Evolutionary conservation across 768 basidiomycete species (phyloP).

Genomic region (Jaapia argillacea): DNA sequence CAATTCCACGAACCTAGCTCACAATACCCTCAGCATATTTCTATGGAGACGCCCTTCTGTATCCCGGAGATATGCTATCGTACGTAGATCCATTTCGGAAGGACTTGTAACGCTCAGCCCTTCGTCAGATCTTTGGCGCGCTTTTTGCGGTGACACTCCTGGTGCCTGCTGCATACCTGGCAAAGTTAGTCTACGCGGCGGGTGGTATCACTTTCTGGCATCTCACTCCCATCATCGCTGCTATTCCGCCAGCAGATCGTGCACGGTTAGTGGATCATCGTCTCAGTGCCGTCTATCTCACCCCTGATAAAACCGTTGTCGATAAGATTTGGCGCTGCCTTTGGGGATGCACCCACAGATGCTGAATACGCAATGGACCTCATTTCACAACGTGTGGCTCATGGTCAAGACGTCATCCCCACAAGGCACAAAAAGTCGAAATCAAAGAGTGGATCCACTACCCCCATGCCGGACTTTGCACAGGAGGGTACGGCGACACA

Average conservation of each 20-base stretch:
- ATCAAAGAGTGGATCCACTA: slow-evolving; percentile 9
- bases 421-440: slow-evolving; percentile 12
- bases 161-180: slow-evolving; percentile 39
- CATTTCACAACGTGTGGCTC: slow-evolving; percentile 47
- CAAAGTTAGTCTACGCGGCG: slow-evolving; percentile 34
- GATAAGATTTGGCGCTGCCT: no score
- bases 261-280: slow-evolving; percentile 27
- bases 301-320: no score
- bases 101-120: slow-evolving; percentile 4
- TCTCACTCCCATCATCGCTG: slow-evolving; percentile 40
- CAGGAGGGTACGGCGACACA: no score
- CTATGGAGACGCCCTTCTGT: slow-evolving; percentile 51
- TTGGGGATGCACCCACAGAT: slow-evolving; percentile 58
- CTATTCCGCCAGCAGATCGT: slow-evolving; percentile 35
- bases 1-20: slow-evolving; percentile 1
- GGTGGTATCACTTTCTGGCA: slow-evolving; percentile 57
- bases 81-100: slow-evolving; percentile 18
- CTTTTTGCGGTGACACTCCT: slow-evolving; percentile 30
- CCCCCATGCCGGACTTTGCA: no score
- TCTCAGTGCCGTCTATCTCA: no score
- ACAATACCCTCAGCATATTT: slow-evolving; percentile 34
- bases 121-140: slow-evolving; percentile 25
- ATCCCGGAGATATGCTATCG: slow-evolving; percentile 38
- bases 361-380: slow-evolving; percentile 64
- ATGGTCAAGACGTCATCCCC: slow-evolving; percentile 38